A percentile compares a stretch with the other conserved stretches of the same genome.
Conservation (phyloP, 495 filamentous ascomycete species). For the Penicillium angulare region DNA sequence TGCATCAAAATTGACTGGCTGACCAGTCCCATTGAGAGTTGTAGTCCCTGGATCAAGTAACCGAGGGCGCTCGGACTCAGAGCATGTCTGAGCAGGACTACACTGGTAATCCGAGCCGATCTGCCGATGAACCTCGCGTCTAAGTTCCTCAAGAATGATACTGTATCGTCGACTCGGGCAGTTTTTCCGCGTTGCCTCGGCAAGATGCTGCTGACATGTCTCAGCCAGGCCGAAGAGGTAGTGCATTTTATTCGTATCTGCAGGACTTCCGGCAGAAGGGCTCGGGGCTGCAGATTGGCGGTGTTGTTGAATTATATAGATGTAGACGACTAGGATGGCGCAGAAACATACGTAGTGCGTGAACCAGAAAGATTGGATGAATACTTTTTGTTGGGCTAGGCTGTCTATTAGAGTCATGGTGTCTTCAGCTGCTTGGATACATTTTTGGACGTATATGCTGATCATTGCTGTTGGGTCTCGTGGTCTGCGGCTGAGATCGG, state of each 20-base stretch:
- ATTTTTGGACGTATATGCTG: slow-evolving; percentile 38
- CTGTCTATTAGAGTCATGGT: slow-evolving; percentile 38
- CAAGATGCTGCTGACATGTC: slow-evolving; percentile 46
- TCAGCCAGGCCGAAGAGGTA: slow-evolving; percentile 43
- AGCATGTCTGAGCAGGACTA: neutral
- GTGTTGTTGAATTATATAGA: slow-evolving; percentile 53
- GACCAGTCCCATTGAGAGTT: slow-evolving; percentile 2
- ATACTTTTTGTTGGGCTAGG: slow-evolving; percentile 36
- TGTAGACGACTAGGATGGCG: slow-evolving; percentile 54
- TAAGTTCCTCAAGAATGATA: slow-evolving; percentile 49
- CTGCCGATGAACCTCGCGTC: slow-evolving; percentile 41
- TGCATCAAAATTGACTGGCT: slow-evolving; percentile 11
- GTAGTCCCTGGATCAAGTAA: slow-evolving; percentile 3
- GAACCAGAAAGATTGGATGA: slow-evolving; percentile 50
- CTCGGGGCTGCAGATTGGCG: slow-evolving; percentile 26
- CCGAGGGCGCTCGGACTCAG: neutral
- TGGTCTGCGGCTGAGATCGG: slow-evolving; percentile 39
- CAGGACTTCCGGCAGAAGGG: slow-evolving; percentile 19
- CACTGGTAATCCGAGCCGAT: slow-evolving; percentile 21
- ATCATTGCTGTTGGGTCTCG: slow-evolving; percentile 30
- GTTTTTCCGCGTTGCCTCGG: slow-evolving; percentile 47
- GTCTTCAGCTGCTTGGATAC: slow-evolving; percentile 44
- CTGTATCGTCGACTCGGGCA: slow-evolving; percentile 53
- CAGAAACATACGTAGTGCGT: slow-evolving; percentile 56
- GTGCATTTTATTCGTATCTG: slow-evolving; percentile 23